These are phyloP conservation scores for Thelonectria discophora DNA, from an alignment of 2,329 filamentous ascomycete species.

Conservation along the genomic window DNA sequence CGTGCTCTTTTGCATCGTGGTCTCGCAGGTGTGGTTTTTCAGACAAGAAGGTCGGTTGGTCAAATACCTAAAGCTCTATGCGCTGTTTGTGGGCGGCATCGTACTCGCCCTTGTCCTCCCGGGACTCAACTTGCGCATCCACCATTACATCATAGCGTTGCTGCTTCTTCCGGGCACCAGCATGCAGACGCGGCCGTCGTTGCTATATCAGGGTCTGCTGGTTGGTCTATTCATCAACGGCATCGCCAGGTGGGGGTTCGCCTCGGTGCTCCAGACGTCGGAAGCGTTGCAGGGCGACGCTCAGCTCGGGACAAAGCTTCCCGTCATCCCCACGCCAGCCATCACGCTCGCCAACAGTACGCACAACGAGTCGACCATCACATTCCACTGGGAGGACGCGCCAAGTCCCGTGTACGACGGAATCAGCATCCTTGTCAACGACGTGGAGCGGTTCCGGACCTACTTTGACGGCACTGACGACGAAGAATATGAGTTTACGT, in stretches of 20 bases:
- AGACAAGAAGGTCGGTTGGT: slow-evolving; percentile 84
- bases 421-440: slow-evolving; percentile 83
- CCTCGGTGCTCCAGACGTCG: slow-evolving; percentile 85
- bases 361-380: slow-evolving; percentile 69
- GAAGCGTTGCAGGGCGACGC: slow-evolving; percentile 75
- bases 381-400: slow-evolving; percentile 63
- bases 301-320: slow-evolving; percentile 70
- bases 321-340: slow-evolving; percentile 56
- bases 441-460: slow-evolving; percentile 81
- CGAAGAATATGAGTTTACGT: slow-evolving; percentile 61
- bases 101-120: slow-evolving; percentile 77
- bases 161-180: slow-evolving; percentile 87
- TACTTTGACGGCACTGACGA: slow-evolving; percentile 69
- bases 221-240: slow-evolving; percentile 92
- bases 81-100: slow-evolving; percentile 71
- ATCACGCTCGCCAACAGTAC: slow-evolving; percentile 54
- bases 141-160: slow-evolving; percentile 92
- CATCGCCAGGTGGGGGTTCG: slow-evolving; percentile 93
- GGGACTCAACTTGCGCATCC: slow-evolving; percentile 83
- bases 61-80: slow-evolving; percentile 81
- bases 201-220: slow-evolving; percentile 89
- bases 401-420: slow-evolving; percentile 69
- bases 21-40: slow-evolving; percentile 85
- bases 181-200: slow-evolving; percentile 83
- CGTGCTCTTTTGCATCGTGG: slow-evolving; percentile 71